phyloP scores from a whole-genome alignment of 495 filamentous ascomycete genomes.

The Trichoderma parareesei region DNA sequence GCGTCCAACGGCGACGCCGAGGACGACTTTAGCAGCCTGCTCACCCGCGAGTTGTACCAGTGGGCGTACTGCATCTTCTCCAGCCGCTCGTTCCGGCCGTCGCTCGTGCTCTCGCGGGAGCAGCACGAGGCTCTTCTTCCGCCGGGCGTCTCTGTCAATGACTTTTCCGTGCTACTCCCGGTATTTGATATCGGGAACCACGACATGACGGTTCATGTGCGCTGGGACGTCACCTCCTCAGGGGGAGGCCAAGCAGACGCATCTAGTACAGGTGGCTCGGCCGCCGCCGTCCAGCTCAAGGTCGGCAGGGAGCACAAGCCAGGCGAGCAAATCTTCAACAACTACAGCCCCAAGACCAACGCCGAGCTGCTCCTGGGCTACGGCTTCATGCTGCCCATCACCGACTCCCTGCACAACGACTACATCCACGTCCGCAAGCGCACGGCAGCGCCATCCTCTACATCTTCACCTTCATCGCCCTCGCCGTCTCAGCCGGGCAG shows the following conservation, averaged over 20 bases:
- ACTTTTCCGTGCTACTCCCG: constrained; percentile 46
- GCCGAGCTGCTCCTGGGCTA: constrained; percentile 46
- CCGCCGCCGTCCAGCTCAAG: constrained; percentile 23
- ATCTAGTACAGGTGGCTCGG: background rate
- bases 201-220: constrained; percentile 31
- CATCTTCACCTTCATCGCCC: background rate
- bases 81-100: constrained; percentile 44
- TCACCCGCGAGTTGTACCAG: constrained; percentile 37
- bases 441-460: constrained; percentile 15
- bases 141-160: constrained; percentile 26
- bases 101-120: constrained; percentile 28
- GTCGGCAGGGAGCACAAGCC: constrained; percentile 22
- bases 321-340: constrained; percentile 42
- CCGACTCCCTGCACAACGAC: constrained; percentile 36
- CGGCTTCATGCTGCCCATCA: constrained; percentile 39
- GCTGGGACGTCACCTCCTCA: constrained; percentile 32
- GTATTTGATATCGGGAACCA: constrained; percentile 48
- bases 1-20: constrained; percentile 22
- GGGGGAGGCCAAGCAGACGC: background rate
- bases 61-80: constrained; percentile 50
- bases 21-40: constrained; percentile 16
- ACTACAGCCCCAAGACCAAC: constrained; percentile 47
- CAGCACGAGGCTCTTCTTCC: constrained; percentile 12
- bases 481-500: constrained; percentile 13
- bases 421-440: constrained; percentile 40